phyloP scores from a whole-genome alignment of 441 rosid genomes.

The Gossypium trilobum region DNA sequence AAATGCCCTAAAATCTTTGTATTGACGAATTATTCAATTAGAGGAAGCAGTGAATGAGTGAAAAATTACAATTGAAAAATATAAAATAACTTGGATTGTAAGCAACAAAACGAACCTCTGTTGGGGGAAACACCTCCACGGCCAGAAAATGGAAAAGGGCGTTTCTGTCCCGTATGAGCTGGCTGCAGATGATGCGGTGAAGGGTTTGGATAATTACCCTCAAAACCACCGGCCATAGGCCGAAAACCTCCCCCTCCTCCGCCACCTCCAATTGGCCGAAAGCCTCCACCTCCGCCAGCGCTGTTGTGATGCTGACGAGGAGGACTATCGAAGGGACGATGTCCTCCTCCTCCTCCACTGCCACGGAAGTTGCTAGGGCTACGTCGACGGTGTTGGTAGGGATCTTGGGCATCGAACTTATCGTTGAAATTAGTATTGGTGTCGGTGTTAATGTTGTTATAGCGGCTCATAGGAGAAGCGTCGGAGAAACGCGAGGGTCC shows the following conservation, averaged over 20 bases:
- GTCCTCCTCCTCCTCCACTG: conserved; percentile 25
- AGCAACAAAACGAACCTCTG: conserved; percentile 11
- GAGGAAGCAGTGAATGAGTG: neutral
- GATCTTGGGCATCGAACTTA: conserved; percentile 22
- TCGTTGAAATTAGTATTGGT: conserved; percentile 9
- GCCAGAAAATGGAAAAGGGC: conserved; percentile 44
- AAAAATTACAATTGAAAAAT: conserved; percentile 3
- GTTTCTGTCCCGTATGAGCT: conserved; percentile 64
- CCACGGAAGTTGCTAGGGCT: conserved; percentile 55
- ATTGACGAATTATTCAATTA: neutral
- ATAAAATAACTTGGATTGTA: neutral
- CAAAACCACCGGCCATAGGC: conserved; percentile 33
- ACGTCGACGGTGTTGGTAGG: conserved; percentile 42
- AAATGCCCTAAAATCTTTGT: neutral
- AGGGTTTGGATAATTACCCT: conserved; percentile 33
- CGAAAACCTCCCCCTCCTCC: conserved; percentile 23
- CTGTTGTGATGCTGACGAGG: conserved; percentile 34
- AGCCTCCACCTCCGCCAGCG: conserved; percentile 32
- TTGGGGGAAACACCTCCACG: conserved; percentile 48
- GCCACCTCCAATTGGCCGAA: conserved; percentile 20
- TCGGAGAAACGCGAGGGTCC: conserved; percentile 46
- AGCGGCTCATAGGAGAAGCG: conserved; percentile 30
- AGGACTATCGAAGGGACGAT: conserved; percentile 43
- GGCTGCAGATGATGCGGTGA: conserved; percentile 20
- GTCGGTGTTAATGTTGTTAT: conserved; percentile 14